Conservation (phyloP, 257 asterid genomes). For the Solanum tacnaense region DNA sequence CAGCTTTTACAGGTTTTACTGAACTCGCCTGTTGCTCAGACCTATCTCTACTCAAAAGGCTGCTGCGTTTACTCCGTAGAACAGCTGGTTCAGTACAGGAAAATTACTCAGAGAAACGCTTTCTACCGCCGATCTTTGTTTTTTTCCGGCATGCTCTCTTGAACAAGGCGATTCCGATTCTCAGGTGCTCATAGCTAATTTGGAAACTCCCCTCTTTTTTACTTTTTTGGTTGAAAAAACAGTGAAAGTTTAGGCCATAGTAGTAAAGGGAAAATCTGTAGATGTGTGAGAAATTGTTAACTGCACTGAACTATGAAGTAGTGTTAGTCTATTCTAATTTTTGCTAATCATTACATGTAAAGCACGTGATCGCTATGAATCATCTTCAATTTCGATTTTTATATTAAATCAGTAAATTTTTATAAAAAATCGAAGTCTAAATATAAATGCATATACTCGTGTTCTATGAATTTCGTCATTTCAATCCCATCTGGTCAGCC, state of each 20-base stretch:
- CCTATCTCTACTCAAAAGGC: conserved; percentile 37
- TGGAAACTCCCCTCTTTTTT: not conserved
- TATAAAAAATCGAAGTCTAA: not conserved
- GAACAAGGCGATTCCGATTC: not conserved
- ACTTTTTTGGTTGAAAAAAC: not conserved
- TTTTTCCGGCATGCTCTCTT: not conserved
- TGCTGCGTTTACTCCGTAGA: conserved; percentile 58
- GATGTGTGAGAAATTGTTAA: not conserved
- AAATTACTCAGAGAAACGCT: conserved; percentile 14
- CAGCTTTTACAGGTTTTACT: conserved; percentile 51
- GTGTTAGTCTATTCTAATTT: not conserved
- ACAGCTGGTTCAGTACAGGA: conserved; percentile 30
- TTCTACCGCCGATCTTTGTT: not conserved
- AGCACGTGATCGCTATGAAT: not conserved
- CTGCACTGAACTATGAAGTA: not conserved
- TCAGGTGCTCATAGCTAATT: not conserved
- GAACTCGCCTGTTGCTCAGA: conserved; percentile 59
- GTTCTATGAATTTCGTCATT: not conserved
- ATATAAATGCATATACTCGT: not conserved
- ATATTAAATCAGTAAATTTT: not conserved
- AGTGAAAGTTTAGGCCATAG: not conserved
- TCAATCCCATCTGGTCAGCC: not conserved
- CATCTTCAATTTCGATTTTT: not conserved
- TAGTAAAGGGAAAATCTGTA: not conserved
- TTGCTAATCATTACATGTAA: not conserved